Conservation (phyloP, 2,329 filamentous ascomycete genomes). For the Aspergillus sp. region DNA sequence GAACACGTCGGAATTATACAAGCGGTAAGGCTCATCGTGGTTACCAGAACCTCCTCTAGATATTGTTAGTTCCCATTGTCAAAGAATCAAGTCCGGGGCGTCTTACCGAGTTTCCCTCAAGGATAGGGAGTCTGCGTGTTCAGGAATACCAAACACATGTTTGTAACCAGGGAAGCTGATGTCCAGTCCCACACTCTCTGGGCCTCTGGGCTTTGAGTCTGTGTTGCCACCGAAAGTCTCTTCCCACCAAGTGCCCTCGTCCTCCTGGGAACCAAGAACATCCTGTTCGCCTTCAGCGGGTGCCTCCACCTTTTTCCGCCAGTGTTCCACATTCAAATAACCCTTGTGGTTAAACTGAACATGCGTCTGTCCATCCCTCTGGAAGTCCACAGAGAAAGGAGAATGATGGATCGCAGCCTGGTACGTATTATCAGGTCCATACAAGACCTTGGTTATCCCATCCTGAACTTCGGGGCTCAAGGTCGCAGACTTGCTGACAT, state of each 20-base stretch:
- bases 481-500: constrained; percentile 69
- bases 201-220: constrained; percentile 90
- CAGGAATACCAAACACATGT: constrained; percentile 91
- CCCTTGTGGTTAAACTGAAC: constrained; percentile 89
- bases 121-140: constrained; percentile 85
- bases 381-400: constrained; percentile 84
- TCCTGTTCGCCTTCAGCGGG: constrained; percentile 53
- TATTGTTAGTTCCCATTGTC: constrained; percentile 20
- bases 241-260: constrained; percentile 95
- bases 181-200: constrained; percentile 87
- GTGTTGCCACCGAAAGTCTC: constrained; percentile 94
- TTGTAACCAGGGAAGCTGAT: constrained; percentile 90
- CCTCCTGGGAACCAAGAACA: constrained; percentile 39
- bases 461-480: constrained; percentile 64
- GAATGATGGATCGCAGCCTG: constrained; percentile 80
- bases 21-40: constrained; percentile 83
- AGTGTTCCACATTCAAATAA: constrained; percentile 90
- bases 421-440: constrained; percentile 72
- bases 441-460: constrained; percentile 71
- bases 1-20: constrained; percentile 97
- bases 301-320: constrained; percentile 79
- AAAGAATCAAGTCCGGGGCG: background rate
- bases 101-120: constrained; percentile 76
- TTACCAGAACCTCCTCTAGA: constrained; percentile 73
- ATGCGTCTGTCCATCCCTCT: constrained; percentile 76